These are phyloP conservation scores for Ophiostoma sp. DNA, from an alignment of 2,329 filamentous ascomycete species.

Conservation along the genomic window DNA sequence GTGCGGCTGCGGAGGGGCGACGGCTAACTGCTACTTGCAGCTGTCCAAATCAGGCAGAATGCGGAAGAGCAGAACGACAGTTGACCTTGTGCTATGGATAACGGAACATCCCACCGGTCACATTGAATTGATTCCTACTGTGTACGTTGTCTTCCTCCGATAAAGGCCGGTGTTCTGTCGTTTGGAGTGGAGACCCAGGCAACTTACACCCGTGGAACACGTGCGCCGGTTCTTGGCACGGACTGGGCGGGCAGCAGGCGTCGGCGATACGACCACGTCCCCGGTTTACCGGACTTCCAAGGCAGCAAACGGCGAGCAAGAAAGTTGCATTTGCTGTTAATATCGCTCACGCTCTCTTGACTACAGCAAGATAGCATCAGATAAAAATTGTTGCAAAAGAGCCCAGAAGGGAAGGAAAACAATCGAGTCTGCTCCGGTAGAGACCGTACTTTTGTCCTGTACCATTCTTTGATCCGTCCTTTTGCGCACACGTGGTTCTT, in stretches of 20 bases:
- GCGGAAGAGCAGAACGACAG: no score
- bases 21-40: not conserved
- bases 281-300: not conserved
- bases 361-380: not conserved
- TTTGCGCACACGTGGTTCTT: not conserved
- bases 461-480: not conserved
- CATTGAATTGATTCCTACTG: no score
- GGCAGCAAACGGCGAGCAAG: not conserved
- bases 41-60: not conserved
- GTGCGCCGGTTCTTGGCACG: constrained; percentile 1
- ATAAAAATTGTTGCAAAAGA: not conserved
- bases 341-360: no score
- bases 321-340: not conserved
- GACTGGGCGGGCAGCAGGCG: not conserved
- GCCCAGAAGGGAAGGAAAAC: not conserved
- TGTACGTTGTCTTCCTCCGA: no score
- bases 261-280: no score
- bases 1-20: not conserved
- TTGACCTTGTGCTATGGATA: no score
- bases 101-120: no score
- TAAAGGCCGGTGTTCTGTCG: no score
- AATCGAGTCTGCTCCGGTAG: not conserved
- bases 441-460: not conserved
- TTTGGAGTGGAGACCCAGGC: not conserved
- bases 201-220: no score